Base-by-base conservation (phyloP, 176 grass and related monocot genomes). In the Alopecurus myosuroides region DNA sequence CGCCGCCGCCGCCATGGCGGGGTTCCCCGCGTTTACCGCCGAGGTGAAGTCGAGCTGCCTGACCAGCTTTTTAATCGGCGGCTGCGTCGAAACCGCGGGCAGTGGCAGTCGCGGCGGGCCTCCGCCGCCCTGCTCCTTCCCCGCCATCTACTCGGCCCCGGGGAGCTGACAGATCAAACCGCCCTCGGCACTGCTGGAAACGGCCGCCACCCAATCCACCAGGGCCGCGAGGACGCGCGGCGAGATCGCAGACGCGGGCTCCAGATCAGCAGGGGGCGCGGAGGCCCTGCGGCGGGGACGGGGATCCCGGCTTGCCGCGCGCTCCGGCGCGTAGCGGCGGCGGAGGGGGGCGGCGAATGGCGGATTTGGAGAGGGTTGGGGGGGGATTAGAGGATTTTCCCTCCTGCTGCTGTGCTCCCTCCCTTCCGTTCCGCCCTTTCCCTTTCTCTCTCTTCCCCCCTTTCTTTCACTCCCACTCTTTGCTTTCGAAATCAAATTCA, bases 401-500 rank as follows among this genome's bases (percentile, higher is more conserved):
- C 83, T 84, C 62, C 70, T 28, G 31, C 56, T 84, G 73, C 72
- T 50, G 82, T 84, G 55, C 63, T 39, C 77, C 83, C 58, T 62
- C 2, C 28, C 55, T 10, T 83, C 76, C 70, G n/a, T 40, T 65
- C 55, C 56, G 9, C 34, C 3, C 20, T 46, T 26, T 68, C 75
- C 78, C 62, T 36, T 66, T 69, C 67, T 56, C 26, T 80, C 85
- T 71, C 79, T 80, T 55, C 72, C 14, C 22, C n/a, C 76, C 42
- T 86, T 71, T 89, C 40, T 87, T 68, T 89, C 70, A 92, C 94
- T 97, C 96, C 92, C 93, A 87, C 93, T 86, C 96, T 82, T 63
- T 14, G 62, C 85, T 95, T 95, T 94, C 87, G 87, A 95, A 98
- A 92, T 95, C 93, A 89, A 95, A 98, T 95, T 98, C 87, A 89